These are phyloP conservation scores for Teunomyces panamensis DNA, from an alignment of 805 yeast genomes.

Conservation along the genomic window DNA sequence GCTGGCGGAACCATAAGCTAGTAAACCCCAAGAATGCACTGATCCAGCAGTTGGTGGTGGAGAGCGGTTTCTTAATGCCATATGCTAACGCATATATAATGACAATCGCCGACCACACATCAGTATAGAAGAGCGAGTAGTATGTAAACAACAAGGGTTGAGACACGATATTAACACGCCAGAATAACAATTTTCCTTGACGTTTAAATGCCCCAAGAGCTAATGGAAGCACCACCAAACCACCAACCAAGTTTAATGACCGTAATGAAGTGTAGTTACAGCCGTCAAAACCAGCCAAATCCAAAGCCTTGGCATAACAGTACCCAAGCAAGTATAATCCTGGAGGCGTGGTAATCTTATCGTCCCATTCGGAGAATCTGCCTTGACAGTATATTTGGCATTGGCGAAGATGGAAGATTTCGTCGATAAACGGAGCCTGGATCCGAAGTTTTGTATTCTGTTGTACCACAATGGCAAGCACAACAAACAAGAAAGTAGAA, in stretches of 20 bases:
- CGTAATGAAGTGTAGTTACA: slow-evolving; percentile 28
- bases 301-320: slow-evolving; percentile 34
- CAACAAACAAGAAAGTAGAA: slow-evolving; percentile 5
- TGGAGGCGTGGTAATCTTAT: slow-evolving; percentile 95
- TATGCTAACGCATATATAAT: slow-evolving; percentile 54
- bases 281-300: slow-evolving; percentile 23
- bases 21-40: slow-evolving; percentile 57
- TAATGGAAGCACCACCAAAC: slow-evolving; percentile 50
- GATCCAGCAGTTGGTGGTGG: slow-evolving; percentile 19
- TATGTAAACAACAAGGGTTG: slow-evolving; percentile 75
- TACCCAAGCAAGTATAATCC: slow-evolving; percentile 66
- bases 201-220: slow-evolving; percentile 29
- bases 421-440: slow-evolving; percentile 57
- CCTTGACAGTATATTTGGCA: slow-evolving; percentile 63
- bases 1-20: slow-evolving; percentile 81
- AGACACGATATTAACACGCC: slow-evolving; percentile 32
- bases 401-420: slow-evolving; percentile 82
- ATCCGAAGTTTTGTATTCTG: slow-evolving; percentile 14
- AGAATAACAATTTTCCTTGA: slow-evolving; percentile 15
- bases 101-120: slow-evolving; percentile 83
- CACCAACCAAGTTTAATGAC: slow-evolving; percentile 65
- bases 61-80: slow-evolving; percentile 30
- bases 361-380: slow-evolving; percentile 70
- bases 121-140: slow-evolving; percentile 83
- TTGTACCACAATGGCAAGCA: slow-evolving; percentile 12